Evolutionary conservation across 805 yeast genomes (phyloP), one percentile per base, ranked within the genome.

Genomic region (Yarrowia divulgata): DNA sequence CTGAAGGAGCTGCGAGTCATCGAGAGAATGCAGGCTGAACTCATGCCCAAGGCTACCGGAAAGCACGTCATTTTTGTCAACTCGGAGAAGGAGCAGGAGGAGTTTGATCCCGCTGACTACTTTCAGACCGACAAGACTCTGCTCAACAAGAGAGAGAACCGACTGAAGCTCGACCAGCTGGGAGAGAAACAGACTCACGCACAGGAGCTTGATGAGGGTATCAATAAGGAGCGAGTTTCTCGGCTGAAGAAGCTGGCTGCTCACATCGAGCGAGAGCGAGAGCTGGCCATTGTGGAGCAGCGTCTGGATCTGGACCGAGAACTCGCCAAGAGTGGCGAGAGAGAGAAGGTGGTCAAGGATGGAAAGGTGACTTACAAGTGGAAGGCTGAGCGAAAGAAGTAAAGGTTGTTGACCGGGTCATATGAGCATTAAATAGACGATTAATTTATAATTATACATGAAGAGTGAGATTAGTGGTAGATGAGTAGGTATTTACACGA

Each of bases 31-130:
- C 80, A 84, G 74, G 70, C 74, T 2, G 73, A 73, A 19, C 68
- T 79, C 32, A 70, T 77, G 43, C 73, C 79, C 58, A 74, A 75
- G 19, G 82, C 89, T n/a, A 78, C 77, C 23, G 96, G 97, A 1
- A 85, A 85, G 43, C 98, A 93, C 77, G 91, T 93, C 0, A 90
- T 93, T 4, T 94, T 93, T 80, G 97, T 93, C 8, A 95, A 90
- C 50, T 78, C 83, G 29, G 82, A 83, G 35, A 78, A 84, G 48
- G 85, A 87, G 64, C 84, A 87, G 76, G 82, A 84, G 48, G 71
- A 76, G 0, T 92, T 92, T 75, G 83, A 84, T 64, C 86, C 96
- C 0, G 91, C 85, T 8, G 80, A 82, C 70, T 86, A 79, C 77
- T 93, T 93, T 79, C 80, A 88, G 62, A 93, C 97, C 0, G 92